Evolutionary conservation across 805 yeast species (phyloP), one percentile per base, ranked within the genome.

Genomic region (Lachancea sp.): DNA sequence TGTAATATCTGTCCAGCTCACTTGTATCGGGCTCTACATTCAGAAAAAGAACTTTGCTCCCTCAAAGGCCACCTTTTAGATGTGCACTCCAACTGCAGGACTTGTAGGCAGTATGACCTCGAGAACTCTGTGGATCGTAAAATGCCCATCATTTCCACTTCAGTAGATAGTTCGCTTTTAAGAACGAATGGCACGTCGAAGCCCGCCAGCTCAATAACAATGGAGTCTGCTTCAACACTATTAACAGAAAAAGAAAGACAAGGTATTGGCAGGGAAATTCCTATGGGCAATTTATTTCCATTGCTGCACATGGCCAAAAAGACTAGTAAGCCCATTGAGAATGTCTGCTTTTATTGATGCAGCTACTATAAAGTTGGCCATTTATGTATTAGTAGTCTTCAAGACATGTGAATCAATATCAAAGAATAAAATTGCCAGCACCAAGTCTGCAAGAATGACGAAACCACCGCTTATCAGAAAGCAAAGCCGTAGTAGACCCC

Each of bases 381-480:
- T 20, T 29, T 29, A 43, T 2, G 36, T 8, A 20, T 44, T 44
- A 2, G 47, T 44, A 17, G 38, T 40, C 19, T 36, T 38, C 19
- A 44, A 17, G 19, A 65, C 54, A 24, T 52, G 48, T 4, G 45
- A 42, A 43, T 68, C 71, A 20, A 61, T 52, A 5, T 58, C 57
- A 29, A 51, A 56, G 43, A 65, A 67, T 38, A 60, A 49, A 9
- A 55, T 29, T 2, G 57, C 59, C 26, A 66, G 49, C 8, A 65
- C 45, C 1, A 43, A 16, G 44, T 68, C 72, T 3, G 72, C 67
- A 13, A 49, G 19, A 2, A 72, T 42, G 5, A 80, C 69, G 4
- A 78, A 64, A 15, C 70, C 65, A 20, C 68, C 64, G 23, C 81
- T 71, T 11, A 82, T 72, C 2, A 73, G 45, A 43, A 72, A 82